A percentile compares a stretch with the other conserved stretches of the same genome.
phyloP scores from a whole-genome alignment of 208 protist genomes.

The Trypanosoma melophagium region DNA sequence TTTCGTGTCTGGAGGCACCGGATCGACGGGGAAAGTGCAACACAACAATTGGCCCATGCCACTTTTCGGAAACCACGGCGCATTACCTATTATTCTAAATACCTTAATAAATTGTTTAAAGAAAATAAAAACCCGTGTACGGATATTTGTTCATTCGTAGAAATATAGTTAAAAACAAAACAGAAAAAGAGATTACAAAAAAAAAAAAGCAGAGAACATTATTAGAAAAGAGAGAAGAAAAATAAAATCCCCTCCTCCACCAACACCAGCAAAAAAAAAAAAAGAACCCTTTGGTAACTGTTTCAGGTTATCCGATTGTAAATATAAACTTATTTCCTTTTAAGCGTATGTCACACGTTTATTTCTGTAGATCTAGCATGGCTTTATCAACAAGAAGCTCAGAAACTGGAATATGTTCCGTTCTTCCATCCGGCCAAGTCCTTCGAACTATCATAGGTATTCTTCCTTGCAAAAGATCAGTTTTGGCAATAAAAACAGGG shows the following conservation, averaged over 20 bases:
- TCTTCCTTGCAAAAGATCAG: conserved; percentile 63
- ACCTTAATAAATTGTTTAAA: background rate
- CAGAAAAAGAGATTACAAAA: background rate
- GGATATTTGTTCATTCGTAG: background rate
- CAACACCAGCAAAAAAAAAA: conserved; percentile 2
- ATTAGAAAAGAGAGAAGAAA: conserved; percentile 2
- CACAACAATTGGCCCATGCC: background rate
- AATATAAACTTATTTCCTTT: conserved; percentile 9
- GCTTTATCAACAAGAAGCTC: conserved; percentile 74
- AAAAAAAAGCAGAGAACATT: background rate
- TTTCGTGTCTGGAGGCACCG: conserved; percentile 55
- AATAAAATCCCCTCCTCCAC: background rate
- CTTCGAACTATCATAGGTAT: conserved; percentile 86
- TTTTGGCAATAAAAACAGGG: conserved; percentile 86
- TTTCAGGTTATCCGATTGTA: conserved; percentile 1
- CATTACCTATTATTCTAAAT: conserved; percentile 7
- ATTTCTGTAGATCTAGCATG: conserved; percentile 66
- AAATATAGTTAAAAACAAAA: background rate
- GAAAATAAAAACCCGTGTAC: background rate
- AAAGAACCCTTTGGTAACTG: background rate
- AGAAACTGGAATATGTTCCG: conserved; percentile 77
- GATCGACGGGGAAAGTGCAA: conserved; percentile 8
- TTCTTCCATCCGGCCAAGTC: conserved; percentile 75
- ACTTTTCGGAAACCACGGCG: conserved; percentile 6
- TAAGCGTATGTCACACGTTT: conserved; percentile 6